Evolutionary conservation across 1,284 basidiomycete genomes (phyloP).

Genomic region (Entoloma clypeatum): DNA sequence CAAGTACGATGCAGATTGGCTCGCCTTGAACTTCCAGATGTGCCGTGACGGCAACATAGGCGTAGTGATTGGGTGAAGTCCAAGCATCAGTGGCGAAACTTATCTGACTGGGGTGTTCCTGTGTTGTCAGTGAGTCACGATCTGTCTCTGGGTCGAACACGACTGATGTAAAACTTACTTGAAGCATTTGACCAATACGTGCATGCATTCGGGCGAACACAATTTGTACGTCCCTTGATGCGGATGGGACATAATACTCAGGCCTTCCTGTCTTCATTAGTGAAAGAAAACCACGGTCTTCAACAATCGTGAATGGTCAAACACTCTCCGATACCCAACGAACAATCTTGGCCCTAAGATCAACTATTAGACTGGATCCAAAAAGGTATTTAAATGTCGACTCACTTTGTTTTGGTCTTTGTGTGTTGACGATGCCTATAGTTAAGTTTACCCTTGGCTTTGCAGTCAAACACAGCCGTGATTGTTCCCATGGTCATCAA

Average conservation of each 20-base stretch:
- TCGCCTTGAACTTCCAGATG: constrained; percentile 17
- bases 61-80: constrained; percentile 20
- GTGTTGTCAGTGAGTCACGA: constrained; percentile 10
- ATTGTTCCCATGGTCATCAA: constrained; percentile 6
- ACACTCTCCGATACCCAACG: constrained; percentile 22
- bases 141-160: background rate
- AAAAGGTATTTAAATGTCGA: constrained; percentile 7
- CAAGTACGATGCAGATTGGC: constrained; percentile 20
- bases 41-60: constrained; percentile 19
- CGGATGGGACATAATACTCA: constrained; percentile 23
- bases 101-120: constrained; percentile 21
- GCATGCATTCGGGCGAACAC: constrained; percentile 20
- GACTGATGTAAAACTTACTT: constrained; percentile 16
- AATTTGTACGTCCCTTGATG: constrained; percentile 20
- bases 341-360: constrained; percentile 22
- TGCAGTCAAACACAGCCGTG: constrained; percentile 2
- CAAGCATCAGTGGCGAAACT: constrained; percentile 22
- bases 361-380: constrained; percentile 9
- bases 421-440: constrained; percentile 7
- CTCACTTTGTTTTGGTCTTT: constrained; percentile 15
- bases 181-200: constrained; percentile 22
- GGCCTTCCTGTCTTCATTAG: constrained; percentile 29
- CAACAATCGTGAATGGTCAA: constrained; percentile 22
- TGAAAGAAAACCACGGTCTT: constrained; percentile 20
- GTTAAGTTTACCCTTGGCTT: constrained; percentile 7